Conservation (phyloP, 2,329 filamentous ascomycete species). For the Colletotrichum simmondsii region DNA sequence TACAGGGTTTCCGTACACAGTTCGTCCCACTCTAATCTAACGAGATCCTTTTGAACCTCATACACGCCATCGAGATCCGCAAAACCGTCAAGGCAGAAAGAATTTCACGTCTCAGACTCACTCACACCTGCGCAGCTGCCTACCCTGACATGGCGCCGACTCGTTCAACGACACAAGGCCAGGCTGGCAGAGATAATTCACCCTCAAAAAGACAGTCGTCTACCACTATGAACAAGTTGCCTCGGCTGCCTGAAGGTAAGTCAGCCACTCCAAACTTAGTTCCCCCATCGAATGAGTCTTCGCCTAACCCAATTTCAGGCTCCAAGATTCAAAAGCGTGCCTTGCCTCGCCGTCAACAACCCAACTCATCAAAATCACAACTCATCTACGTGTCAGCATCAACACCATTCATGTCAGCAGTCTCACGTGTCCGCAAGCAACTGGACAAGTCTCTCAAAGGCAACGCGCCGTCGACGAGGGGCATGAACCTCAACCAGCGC, state of each 20-base stretch:
- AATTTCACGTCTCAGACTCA: neutral
- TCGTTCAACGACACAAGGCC: neutral
- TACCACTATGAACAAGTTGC: constrained; percentile 15
- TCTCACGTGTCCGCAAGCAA: constrained; percentile 73
- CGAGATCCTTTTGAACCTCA: neutral
- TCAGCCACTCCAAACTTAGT: neutral
- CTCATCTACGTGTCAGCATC: constrained; percentile 73
- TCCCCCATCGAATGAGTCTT: neutral
- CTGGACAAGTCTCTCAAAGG: constrained; percentile 63
- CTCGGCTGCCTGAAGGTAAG: constrained; percentile 38
- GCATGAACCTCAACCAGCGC: constrained; percentile 57
- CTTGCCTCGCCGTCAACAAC: constrained; percentile 51
- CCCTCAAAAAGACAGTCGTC: neutral
- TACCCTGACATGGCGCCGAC: constrained; percentile 34
- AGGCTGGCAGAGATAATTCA: constrained; percentile 3
- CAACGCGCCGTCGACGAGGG: constrained; percentile 58
- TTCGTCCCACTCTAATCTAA: neutral
- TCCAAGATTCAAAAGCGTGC: constrained; percentile 62
- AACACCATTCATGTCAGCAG: constrained; percentile 75
- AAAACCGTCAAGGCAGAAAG: neutral
- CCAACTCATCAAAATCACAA: constrained; percentile 54
- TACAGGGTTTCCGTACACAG: neutral
- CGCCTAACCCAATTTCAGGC: constrained; percentile 47
- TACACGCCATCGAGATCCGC: neutral
- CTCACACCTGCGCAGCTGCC: constrained; percentile 17